phyloP scores from a whole-genome alignment of 306 rosid species.

The Quercus engelmannii region DNA sequence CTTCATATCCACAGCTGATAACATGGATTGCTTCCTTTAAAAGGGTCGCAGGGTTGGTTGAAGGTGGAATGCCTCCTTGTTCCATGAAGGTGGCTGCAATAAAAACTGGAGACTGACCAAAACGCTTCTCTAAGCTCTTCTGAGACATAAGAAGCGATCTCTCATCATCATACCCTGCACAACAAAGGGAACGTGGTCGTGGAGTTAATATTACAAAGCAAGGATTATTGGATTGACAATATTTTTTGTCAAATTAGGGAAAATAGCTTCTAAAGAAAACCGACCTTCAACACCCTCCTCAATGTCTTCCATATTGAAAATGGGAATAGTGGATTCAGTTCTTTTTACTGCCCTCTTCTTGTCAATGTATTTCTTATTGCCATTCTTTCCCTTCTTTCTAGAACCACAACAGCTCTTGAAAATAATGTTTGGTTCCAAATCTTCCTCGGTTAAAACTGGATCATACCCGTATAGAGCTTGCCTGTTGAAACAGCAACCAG shows the following conservation, averaged over 20 bases:
- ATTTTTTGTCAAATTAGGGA: neutral
- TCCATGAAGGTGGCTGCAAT: slow-evolving; percentile 98
- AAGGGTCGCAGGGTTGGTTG: slow-evolving; percentile 97
- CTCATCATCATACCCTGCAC: slow-evolving; percentile 93
- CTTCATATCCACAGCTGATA: slow-evolving; percentile 98
- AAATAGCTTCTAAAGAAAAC: slow-evolving; percentile 18
- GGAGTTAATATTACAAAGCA: slow-evolving; percentile 2
- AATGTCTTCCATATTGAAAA: slow-evolving; percentile 91
- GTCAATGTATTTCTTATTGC: slow-evolving; percentile 76
- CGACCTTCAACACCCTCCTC: slow-evolving; percentile 98
- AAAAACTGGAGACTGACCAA: slow-evolving; percentile 97
- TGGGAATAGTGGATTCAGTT: slow-evolving; percentile 89
- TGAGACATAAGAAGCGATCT: slow-evolving; percentile 90
- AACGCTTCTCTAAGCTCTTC: slow-evolving; percentile 96
- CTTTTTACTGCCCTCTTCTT: slow-evolving; percentile 77
- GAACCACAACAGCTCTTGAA: slow-evolving; percentile 97
- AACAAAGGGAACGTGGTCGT: neutral
- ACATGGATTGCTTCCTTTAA: slow-evolving; percentile 98
- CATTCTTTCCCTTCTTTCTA: slow-evolving; percentile 69
- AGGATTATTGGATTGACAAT: slow-evolving; percentile 5
- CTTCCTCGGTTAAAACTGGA: slow-evolving; percentile 89
- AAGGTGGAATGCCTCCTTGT: slow-evolving; percentile 94
- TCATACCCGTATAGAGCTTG: slow-evolving; percentile 97
- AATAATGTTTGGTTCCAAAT: slow-evolving; percentile 85
- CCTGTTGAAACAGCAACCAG: slow-evolving; percentile 99